Evolutionary conservation across 495 filamentous ascomycete species (phyloP).

Genomic region (Podospora australis): DNA sequence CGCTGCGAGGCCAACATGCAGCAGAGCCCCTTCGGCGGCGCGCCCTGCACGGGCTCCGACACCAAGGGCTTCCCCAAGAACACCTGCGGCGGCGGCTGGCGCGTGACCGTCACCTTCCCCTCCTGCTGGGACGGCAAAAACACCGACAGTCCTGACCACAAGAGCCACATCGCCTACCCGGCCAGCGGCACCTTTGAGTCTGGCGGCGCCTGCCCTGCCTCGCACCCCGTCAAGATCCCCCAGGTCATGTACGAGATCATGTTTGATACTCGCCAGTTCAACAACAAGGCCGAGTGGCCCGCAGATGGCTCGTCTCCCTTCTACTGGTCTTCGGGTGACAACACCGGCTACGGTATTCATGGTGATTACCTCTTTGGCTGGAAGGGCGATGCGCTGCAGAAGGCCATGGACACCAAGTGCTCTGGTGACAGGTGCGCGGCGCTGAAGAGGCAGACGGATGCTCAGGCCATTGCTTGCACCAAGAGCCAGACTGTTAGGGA

Average conservation of each 20-base stretch:
- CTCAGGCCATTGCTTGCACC: slow-evolving; percentile 11
- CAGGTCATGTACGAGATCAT: slow-evolving; percentile 46
- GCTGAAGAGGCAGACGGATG: slow-evolving; percentile 31
- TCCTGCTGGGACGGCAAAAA: slow-evolving; percentile 53
- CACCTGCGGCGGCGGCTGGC: slow-evolving; percentile 40
- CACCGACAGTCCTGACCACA: slow-evolving; percentile 45
- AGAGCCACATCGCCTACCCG: slow-evolving; percentile 36
- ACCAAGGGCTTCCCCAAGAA: slow-evolving; percentile 35
- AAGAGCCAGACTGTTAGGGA: slow-evolving; percentile 8
- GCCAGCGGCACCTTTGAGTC: slow-evolving; percentile 31
- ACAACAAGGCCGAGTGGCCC: slow-evolving; percentile 39
- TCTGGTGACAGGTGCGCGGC: slow-evolving; percentile 32
- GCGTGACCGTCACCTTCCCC: slow-evolving; percentile 46
- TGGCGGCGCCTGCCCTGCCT: slow-evolving; percentile 40
- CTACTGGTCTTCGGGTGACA: slow-evolving; percentile 16
- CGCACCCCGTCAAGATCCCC: slow-evolving; percentile 40
- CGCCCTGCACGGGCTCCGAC: slow-evolving; percentile 25
- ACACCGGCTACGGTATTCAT: slow-evolving; percentile 21
- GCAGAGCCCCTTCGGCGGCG: slow-evolving; percentile 29
- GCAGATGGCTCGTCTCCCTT: slow-evolving; percentile 25
- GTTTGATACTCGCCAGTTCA: slow-evolving; percentile 43
- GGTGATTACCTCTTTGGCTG: slow-evolving; percentile 28
- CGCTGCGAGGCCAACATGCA: slow-evolving; percentile 34
- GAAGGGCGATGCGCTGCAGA: slow-evolving; percentile 40
- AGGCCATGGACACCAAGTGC: slow-evolving; percentile 41